Evolutionary conservation across 768 basidiomycete genomes (phyloP).

Genomic region (Suillus discolor): DNA sequence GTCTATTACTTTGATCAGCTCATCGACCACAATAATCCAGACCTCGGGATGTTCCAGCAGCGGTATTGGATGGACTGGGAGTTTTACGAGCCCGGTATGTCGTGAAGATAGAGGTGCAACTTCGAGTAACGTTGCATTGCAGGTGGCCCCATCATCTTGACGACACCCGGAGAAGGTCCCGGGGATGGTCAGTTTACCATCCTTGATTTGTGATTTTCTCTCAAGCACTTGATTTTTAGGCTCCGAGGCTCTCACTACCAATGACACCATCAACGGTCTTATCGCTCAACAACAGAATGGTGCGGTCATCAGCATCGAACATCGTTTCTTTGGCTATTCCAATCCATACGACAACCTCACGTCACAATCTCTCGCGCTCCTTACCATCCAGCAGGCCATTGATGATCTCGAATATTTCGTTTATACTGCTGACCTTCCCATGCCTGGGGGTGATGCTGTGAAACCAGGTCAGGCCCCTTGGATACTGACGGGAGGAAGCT

Average conservation of each 20-base stretch:
- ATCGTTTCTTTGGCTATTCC: conserved; percentile 74
- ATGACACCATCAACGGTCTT: conserved; percentile 61
- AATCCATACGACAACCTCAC: conserved; percentile 67
- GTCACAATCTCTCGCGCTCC: conserved; percentile 55
- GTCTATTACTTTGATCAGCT: conserved; percentile 35
- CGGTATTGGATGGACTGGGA: conserved; percentile 73
- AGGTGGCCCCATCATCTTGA: conserved; percentile 31
- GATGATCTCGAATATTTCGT: conserved; percentile 74
- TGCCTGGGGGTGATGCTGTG: conserved; percentile 64
- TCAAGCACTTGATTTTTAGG: conserved; percentile 13
- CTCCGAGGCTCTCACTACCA: conserved; percentile 57
- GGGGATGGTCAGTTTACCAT: conserved; percentile 38
- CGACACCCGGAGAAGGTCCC: conserved; percentile 66
- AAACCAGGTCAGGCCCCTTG: conserved; percentile 52
- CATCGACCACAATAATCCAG: conserved; percentile 53
- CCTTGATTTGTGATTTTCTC: neutral
- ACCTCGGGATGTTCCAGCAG: conserved; percentile 72
- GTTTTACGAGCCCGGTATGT: conserved; percentile 55
- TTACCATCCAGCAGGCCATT: conserved; percentile 75
- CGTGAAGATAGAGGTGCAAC: neutral
- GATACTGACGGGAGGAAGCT: conserved; percentile 47
- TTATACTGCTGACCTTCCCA: conserved; percentile 63
- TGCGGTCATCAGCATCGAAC: conserved; percentile 65
- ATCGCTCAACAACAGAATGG: conserved; percentile 70
- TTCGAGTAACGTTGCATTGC: neutral